phyloP scores from a whole-genome alignment of 768 basidiomycete species.

The Serendipita sp. region DNA sequence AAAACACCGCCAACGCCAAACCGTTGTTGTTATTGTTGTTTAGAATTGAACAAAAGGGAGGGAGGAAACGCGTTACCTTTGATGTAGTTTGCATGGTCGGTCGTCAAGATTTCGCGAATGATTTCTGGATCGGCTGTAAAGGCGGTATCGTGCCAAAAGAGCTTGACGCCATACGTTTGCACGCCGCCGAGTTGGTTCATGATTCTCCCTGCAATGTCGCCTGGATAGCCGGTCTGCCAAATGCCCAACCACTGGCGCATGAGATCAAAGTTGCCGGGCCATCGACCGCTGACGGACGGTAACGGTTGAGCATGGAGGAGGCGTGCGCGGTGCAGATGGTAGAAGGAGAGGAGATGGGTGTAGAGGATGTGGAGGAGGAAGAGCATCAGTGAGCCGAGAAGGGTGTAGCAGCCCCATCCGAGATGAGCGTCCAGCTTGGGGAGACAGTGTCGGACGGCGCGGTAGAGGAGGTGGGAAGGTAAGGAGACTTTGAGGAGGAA shows the following conservation, averaged over 20 bases:
- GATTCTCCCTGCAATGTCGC: not conserved
- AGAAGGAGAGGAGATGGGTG: not conserved
- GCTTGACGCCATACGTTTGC: conserved; percentile 12
- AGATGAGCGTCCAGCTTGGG: not conserved
- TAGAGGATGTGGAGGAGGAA: conserved; percentile 1
- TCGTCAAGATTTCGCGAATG: conserved; percentile 39
- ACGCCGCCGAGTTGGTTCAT: not conserved
- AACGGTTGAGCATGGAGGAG: conserved; percentile 20
- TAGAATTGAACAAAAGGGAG: not conserved
- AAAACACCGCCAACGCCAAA: conserved; percentile 12
- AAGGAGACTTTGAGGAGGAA: not conserved
- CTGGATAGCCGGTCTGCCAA: conserved; percentile 1
- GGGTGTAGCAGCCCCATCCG: not conserved
- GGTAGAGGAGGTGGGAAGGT: not conserved
- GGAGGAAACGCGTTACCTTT: conserved; percentile 29
- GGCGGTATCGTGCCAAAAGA: conserved; percentile 6
- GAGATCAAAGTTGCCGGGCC: conserved; percentile 25
- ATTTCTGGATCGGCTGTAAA: conserved; percentile 32
- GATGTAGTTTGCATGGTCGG: conserved; percentile 42
- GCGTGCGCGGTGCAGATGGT: not conserved
- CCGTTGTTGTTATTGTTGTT: not conserved
- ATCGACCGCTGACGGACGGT: conserved; percentile 21
- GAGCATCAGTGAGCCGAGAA: not conserved
- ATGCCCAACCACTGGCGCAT: conserved; percentile 12
- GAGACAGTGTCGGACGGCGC: not conserved